Conservation (phyloP, 2,329 filamentous ascomycete genomes). For the Seiridium unicorne region DNA sequence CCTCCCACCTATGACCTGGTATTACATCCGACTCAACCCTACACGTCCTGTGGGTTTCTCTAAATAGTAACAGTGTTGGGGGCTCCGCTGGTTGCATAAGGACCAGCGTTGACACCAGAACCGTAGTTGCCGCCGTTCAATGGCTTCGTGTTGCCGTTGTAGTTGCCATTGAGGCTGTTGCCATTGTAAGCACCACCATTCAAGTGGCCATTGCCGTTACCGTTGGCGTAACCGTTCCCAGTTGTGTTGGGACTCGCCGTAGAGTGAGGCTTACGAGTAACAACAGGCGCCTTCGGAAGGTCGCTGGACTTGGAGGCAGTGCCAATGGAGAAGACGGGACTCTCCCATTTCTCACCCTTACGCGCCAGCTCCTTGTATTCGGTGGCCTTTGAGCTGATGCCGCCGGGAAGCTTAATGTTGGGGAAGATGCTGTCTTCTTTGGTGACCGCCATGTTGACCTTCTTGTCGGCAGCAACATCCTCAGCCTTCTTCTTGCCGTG, state of each 20-base stretch:
- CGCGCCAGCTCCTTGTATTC: constrained; percentile 86
- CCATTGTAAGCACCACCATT: neutral
- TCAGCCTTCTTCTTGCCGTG: constrained; percentile 78
- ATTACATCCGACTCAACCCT: neutral
- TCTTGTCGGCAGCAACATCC: constrained; percentile 59
- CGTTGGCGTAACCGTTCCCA: neutral
- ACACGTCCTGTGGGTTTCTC: neutral
- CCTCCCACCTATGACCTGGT: neutral
- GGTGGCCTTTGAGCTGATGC: constrained; percentile 89
- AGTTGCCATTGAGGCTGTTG: neutral
- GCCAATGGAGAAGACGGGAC: constrained; percentile 87
- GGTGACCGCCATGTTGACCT: constrained; percentile 81
- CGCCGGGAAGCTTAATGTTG: constrained; percentile 79
- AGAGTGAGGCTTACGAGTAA: constrained; percentile 45
- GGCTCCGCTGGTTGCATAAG: too few relatives aligned
- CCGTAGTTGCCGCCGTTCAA: neutral
- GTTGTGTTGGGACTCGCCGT: constrained; percentile 6
- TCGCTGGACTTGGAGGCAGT: constrained; percentile 69
- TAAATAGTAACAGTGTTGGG: constrained; percentile 6
- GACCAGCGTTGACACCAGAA: neutral
- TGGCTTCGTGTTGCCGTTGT: constrained; percentile 1
- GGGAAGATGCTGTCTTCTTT: constrained; percentile 89
- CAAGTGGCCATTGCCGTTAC: neutral
- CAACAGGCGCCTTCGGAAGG: constrained; percentile 60
- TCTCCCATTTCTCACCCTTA: constrained; percentile 96